Evolutionary conservation across 1,284 basidiomycete species (phyloP).

Genomic region (Irpex rosettiformis): DNA sequence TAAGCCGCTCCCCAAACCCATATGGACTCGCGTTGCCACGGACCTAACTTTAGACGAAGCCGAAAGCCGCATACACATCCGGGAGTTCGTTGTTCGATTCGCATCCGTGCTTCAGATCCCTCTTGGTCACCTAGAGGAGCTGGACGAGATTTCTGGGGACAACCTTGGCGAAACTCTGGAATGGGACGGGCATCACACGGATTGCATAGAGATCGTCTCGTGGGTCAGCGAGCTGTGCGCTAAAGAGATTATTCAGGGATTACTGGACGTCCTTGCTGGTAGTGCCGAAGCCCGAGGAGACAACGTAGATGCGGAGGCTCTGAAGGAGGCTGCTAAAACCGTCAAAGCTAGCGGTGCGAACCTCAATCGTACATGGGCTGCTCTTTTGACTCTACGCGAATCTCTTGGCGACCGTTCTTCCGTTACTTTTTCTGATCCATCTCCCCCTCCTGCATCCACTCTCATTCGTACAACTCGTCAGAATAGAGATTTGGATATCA

Average conservation of each 20-base stretch:
- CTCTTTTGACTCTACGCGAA: constrained; percentile 47
- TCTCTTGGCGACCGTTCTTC: constrained; percentile 22
- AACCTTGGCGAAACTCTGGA: constrained; percentile 19
- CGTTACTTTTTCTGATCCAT: constrained; percentile 50
- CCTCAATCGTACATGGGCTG: constrained; percentile 58
- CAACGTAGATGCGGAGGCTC: constrained; percentile 34
- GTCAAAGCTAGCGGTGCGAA: constrained; percentile 50
- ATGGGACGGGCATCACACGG: constrained; percentile 31
- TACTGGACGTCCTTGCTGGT: constrained; percentile 50
- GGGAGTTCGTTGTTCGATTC: constrained; percentile 72
- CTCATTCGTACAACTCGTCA: constrained; percentile 34
- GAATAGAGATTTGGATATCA: constrained; percentile 18
- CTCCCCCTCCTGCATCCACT: constrained; percentile 42
- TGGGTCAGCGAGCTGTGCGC: constrained; percentile 65
- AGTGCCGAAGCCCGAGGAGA: constrained; percentile 36
- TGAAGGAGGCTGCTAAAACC: constrained; percentile 46
- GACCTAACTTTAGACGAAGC: constrained; percentile 43
- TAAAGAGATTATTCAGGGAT: constrained; percentile 55
- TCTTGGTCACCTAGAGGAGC: constrained; percentile 55
- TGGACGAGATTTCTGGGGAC: constrained; percentile 53
- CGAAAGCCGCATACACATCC: constrained; percentile 61
- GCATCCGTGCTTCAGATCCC: constrained; percentile 48
- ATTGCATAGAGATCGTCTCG: constrained; percentile 37
- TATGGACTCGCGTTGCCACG: constrained; percentile 49
- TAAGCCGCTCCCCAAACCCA: constrained; percentile 27